Percentiles rank a stretch among this genome's conserved stretches.
Evolutionary conservation across 495 filamentous ascomycete genomes (phyloP).

Genomic region (Trichoderma erinaceum): DNA sequence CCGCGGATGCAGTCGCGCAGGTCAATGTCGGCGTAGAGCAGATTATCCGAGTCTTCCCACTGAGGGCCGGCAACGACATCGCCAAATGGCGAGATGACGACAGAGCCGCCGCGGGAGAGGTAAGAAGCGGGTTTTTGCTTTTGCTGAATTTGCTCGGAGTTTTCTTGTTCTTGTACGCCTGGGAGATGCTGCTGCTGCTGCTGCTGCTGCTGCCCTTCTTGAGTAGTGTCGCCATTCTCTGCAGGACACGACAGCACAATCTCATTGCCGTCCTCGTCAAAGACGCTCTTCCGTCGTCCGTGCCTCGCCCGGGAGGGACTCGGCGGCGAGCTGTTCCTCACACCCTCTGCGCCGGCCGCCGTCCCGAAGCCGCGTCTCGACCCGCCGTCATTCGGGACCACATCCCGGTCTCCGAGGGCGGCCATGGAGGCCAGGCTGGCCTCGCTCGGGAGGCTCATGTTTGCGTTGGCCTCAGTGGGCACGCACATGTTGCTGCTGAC

Average conservation of each 20-base stretch:
- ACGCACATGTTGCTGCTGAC: conserved; percentile 82
- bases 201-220: not conserved
- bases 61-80: conserved; percentile 72
- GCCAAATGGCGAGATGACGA: conserved; percentile 74
- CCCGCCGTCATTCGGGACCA: not conserved
- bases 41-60: conserved; percentile 64
- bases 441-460: conserved; percentile 60
- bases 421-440: not conserved
- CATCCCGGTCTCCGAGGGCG: not conserved
- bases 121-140: conserved; percentile 32
- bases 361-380: not conserved
- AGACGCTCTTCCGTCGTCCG: conserved; percentile 22
- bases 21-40: conserved; percentile 44
- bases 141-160: not conserved
- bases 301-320: not conserved
- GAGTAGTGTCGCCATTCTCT: not conserved
- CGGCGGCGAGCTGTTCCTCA: conserved; percentile 18
- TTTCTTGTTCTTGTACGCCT: not conserved
- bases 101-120: conserved; percentile 68
- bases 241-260: conserved; percentile 24
- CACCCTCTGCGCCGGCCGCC: conserved; percentile 12
- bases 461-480: conserved; percentile 31
- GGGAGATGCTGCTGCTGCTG: not conserved
- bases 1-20: conserved; percentile 48
- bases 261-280: conserved; percentile 33